Evolutionary conservation across 148 eudicot genomes (phyloP), one percentile per base, ranked within the genome.

Genomic region (Rhododendron griersonianum): DNA sequence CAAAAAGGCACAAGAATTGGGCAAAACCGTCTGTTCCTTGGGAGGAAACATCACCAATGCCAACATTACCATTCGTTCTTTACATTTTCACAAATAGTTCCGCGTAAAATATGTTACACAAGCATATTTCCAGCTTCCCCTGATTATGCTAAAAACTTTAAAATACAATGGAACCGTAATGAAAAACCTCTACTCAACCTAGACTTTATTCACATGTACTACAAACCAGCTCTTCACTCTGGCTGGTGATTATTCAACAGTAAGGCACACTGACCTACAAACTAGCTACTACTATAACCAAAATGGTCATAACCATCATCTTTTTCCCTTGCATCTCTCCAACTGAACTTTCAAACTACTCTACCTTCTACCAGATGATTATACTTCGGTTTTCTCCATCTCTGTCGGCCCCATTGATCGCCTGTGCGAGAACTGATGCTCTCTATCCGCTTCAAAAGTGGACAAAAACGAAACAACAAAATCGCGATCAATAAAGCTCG

Each of bases 291-390:
- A 28, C 84, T 80, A 59, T 83, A 48, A 77, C 48, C 80, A 33
- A 63, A n/a, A 45, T 35, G 55, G 69, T 59, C 84, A 86, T 82
- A 35, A 13, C 47, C 30, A 7, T 51, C 84, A 11, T 82, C 90
- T 74, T 85, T 87, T 79, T 87, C 88, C 78, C 87, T 81, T 81
- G 90, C 89, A 85, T 77, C 86, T 33, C 81, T 65, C 89, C 91
- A 11, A 86, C 90, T 81, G 86, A 87, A 57, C 92, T 89, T 75
- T 89, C 90, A 75, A 77, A 73, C 25, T 35, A 87, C 86, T 81
- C 89, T 88, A 41, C 85, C 91, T 84, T 84, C 91, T 37, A 88
- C 92, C 83, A 89, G 90, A 76, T 90, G 91, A 77, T 88, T 87
- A 41, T 86, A 89, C 37, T 85, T 93, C 13, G 89, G 89, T 86